Percentiles rank a stretch among this genome's conserved stretches.
Conservation (phyloP, 441 rosid species). For the Omphalea diandra region DNA sequence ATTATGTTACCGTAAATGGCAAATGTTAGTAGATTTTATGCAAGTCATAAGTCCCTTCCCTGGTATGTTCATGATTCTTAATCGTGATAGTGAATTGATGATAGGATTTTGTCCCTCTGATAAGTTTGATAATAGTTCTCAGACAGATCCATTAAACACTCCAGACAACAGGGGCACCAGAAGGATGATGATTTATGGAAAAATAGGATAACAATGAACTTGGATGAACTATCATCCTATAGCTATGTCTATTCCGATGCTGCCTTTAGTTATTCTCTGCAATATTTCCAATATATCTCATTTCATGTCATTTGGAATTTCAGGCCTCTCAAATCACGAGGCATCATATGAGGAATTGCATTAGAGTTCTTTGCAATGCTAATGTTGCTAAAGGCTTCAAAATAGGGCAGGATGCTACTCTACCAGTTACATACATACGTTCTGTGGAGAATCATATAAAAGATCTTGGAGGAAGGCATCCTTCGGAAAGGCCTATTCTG, state of each 20-base stretch:
- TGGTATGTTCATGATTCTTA: neutral
- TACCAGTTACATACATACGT: conserved; percentile 75
- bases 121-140: neutral
- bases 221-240: neutral
- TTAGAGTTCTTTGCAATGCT: conserved; percentile 77
- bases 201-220: neutral
- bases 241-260: neutral
- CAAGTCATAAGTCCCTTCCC: neutral
- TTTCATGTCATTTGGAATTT: conserved; percentile 29
- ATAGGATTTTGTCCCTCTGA: no score
- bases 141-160: neutral
- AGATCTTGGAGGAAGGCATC: conserved; percentile 65
- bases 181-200: neutral
- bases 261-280: neutral
- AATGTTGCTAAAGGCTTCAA: conserved; percentile 69
- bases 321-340: conserved; percentile 67
- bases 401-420: conserved; percentile 68
- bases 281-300: no score
- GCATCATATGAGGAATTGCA: conserved; percentile 52
- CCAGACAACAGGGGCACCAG: neutral
- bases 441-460: conserved; percentile 53
- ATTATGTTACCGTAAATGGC: neutral
- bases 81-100: neutral
- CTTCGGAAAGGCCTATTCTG: conserved; percentile 56
- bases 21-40: neutral